Evolutionary conservation across 192 early-diverging fungal genomes (phyloP).

Genomic region (Entomortierella parvispora): DNA sequence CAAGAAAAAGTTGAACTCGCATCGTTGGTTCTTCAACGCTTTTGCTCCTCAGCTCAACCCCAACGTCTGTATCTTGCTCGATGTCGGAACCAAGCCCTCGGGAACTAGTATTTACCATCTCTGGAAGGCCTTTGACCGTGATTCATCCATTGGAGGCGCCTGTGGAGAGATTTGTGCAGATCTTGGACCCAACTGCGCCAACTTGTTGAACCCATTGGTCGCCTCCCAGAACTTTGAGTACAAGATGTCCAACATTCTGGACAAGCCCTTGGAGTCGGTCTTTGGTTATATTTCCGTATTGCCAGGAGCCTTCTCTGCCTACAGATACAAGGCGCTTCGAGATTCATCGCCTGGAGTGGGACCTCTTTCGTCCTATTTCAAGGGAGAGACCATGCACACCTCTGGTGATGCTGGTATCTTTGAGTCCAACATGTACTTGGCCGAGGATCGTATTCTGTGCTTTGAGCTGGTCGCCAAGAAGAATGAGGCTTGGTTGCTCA

Average conservation of each 20-base stretch:
- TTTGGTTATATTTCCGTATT: constrained; percentile 97
- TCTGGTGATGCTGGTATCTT: constrained; percentile 72
- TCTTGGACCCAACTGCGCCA: constrained; percentile 72
- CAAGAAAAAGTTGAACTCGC: constrained; percentile 94
- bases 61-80: constrained; percentile 90
- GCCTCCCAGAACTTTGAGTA: constrained; percentile 99
- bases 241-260: constrained; percentile 97
- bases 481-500: constrained; percentile 79
- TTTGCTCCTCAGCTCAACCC: constrained; percentile 85
- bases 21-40: constrained; percentile 97
- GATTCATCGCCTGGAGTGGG: constrained; percentile 68
- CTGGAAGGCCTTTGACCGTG: constrained; percentile 91
- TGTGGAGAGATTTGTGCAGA: constrained; percentile 95
- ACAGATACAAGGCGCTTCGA: constrained; percentile 87
- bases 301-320: constrained; percentile 97
- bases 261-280: constrained; percentile 95
- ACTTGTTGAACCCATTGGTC: constrained; percentile 87
- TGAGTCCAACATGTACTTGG: constrained; percentile 94
- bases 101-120: constrained; percentile 88
- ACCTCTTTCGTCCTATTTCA: constrained; percentile 88
- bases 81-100: constrained; percentile 92
- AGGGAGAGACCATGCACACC: constrained; percentile 86
- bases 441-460: constrained; percentile 93
- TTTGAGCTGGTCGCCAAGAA: constrained; percentile 93
- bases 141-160: constrained; percentile 87